phyloP scores from a whole-genome alignment of 176 grass and related monocot genomes.

The Oryza nivara region DNA sequence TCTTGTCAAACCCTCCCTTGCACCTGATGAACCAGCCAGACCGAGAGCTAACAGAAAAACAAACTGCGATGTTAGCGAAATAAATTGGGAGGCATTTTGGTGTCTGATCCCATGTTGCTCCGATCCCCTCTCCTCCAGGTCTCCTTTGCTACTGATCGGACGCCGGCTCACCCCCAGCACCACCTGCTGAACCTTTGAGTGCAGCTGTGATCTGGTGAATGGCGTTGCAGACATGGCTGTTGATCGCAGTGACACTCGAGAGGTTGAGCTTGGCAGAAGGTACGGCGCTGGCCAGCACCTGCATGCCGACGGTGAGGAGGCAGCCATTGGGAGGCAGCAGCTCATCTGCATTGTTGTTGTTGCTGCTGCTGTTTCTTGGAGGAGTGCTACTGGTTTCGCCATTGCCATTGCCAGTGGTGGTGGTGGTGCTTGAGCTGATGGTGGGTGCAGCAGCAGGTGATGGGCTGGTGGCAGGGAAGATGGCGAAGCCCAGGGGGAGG shows the following conservation, averaged over 20 bases:
- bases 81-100: slow-evolving; percentile 44
- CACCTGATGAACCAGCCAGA: not conserved
- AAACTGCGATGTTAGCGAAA: slow-evolving; percentile 31
- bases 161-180: slow-evolving; percentile 15
- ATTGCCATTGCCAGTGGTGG: not conserved
- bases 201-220: slow-evolving; percentile 79
- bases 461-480: slow-evolving; percentile 65
- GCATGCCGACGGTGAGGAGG: slow-evolving; percentile 86
- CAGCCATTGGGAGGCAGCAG: slow-evolving; percentile 43
- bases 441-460: slow-evolving; percentile 16
- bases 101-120: slow-evolving; percentile 25
- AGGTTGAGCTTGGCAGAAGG: slow-evolving; percentile 92
- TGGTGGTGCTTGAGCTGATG: slow-evolving; percentile 2
- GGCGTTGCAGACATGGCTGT: slow-evolving; percentile 81
- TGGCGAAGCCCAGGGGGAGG: slow-evolving; percentile 83
- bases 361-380: not conserved
- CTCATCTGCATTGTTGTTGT: slow-evolving; percentile 7
- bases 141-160: slow-evolving; percentile 47
- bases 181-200: slow-evolving; percentile 43
- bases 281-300: slow-evolving; percentile 83
- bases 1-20: slow-evolving; percentile 91
- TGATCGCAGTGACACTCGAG: slow-evolving; percentile 83
- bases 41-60: slow-evolving; percentile 23
- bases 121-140: slow-evolving; percentile 7
- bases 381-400: not conserved